Base-by-base conservation (phyloP, 2,329 filamentous ascomycete genomes). In the Cadophora luteo-olivacea region DNA sequence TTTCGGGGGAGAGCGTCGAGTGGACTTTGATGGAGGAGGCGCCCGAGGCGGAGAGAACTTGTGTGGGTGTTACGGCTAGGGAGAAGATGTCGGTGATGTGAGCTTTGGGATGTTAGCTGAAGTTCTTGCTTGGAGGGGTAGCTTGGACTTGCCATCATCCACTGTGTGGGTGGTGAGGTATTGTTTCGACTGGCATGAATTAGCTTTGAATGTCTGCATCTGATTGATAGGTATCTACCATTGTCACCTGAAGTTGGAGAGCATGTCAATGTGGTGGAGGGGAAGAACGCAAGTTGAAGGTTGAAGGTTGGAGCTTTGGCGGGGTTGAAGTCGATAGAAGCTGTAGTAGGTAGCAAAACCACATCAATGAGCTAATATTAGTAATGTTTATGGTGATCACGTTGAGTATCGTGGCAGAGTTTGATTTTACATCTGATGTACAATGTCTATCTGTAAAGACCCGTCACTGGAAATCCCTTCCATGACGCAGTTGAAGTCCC, bases 101-200 rank as follows among this genome's bases (percentile, higher is more conserved):
- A 71, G 92, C 93, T 96, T 76, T 45, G 49, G 29, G 62, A 75
- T 14, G 78, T 73, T 77, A 75, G 73, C 67, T 68, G 64, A 54
- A 36, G 32, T 29, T 36, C 54, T 33, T 51, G 64, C 51, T 12
- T 68, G 70, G 65, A 67, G 69, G 71, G 71, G 68, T 67, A 70
- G 61, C 62, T 68, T 68, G 55, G 54, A 78, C 84, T 79, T 79
- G 93, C 93, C 94, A 84, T 94, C 88, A 79, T 97, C 92, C 79
- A 97, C 88, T 54, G 94, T 95, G 80, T 97, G 93, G 74, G 92
- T 91, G 77, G 95, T 97, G 71, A 99, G 87, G 80, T 97, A 99
- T 90, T 98, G 96, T 84, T 98, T 98, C 66, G 96, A 99, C 96
- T 97, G 69, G 1, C 68, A n/a, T 54, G 9, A 36, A 29, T 77